phyloP scores from a whole-genome alignment of 148 eudicot genomes.

The Chenopodium quinoa region DNA sequence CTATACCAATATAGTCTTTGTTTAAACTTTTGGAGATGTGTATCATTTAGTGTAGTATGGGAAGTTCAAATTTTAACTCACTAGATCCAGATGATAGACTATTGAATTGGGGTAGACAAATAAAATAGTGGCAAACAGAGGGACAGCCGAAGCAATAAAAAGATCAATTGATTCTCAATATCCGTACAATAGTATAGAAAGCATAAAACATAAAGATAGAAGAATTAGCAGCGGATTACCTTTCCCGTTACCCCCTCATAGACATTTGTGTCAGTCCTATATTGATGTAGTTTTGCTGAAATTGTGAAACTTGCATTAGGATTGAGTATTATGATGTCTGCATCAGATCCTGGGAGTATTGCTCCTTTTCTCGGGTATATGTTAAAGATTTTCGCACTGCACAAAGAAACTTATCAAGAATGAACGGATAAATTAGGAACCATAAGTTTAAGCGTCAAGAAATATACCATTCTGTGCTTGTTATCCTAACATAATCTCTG shows the following conservation, averaged over 20 bases:
- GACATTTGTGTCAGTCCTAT: constrained; percentile 82
- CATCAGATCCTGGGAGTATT: constrained; percentile 90
- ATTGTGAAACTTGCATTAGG: constrained; percentile 85
- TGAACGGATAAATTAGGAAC: background rate
- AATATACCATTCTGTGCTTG: constrained; percentile 89
- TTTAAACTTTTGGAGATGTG: no score
- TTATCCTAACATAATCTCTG: constrained; percentile 84
- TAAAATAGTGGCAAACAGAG: background rate
- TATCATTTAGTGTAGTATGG: background rate
- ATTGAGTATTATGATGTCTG: constrained; percentile 88
- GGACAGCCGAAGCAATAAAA: background rate
- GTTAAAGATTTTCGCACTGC: constrained; percentile 87
- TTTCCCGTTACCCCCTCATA: constrained; percentile 82
- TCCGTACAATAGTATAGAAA: background rate
- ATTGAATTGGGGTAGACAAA: no score
- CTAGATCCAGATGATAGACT: no score
- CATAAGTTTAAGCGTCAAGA: background rate
- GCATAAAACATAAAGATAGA: background rate
- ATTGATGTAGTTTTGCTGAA: constrained; percentile 66
- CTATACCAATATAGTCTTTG: background rate
- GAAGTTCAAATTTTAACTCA: no score
- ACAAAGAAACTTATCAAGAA: background rate
- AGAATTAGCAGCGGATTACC: constrained; percentile 40
- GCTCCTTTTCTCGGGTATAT: constrained; percentile 97
- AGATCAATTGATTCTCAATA: background rate